Evolutionary conservation across 306 rosid genomes (phyloP).

Genomic region (Casuarina glauca): DNA sequence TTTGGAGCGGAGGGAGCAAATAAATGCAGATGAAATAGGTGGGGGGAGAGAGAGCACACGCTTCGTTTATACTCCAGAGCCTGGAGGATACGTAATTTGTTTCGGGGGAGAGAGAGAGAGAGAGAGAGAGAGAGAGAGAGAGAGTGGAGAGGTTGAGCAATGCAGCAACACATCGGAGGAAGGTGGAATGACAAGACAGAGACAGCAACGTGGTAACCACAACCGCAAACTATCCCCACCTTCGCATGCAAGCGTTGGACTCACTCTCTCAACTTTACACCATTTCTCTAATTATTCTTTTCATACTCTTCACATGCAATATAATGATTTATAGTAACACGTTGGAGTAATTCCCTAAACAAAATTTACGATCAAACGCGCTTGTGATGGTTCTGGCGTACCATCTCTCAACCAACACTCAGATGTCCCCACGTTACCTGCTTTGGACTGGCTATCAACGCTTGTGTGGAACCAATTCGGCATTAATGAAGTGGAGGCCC

Average conservation of each 20-base stretch:
- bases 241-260: conserved; percentile 30
- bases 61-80: too few relatives aligned
- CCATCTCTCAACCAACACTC: conserved; percentile 1
- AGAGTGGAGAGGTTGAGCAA: not conserved
- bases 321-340: not conserved
- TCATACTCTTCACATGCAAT: not conserved
- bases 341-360: too few relatives aligned
- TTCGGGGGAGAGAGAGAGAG: too few relatives aligned
- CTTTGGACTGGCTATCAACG: conserved; percentile 16
- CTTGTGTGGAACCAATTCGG: conserved; percentile 17
- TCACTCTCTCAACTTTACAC: not conserved
- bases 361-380: conserved; percentile 17
- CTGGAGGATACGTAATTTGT: too few relatives aligned
- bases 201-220: conserved; percentile 39
- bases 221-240: conserved; percentile 17
- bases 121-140: not conserved
- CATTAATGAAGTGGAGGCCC: not conserved
- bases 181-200: conserved; percentile 13
- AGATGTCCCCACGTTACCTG: conserved; percentile 28
- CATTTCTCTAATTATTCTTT: not conserved
- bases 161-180: not conserved
- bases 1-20: not conserved
- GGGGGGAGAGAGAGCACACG: not conserved
- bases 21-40: not conserved
- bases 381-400: conserved; percentile 16